Base-by-base conservation (phyloP, 2,329 filamentous ascomycete species). In the Graphilbum sp. region DNA sequence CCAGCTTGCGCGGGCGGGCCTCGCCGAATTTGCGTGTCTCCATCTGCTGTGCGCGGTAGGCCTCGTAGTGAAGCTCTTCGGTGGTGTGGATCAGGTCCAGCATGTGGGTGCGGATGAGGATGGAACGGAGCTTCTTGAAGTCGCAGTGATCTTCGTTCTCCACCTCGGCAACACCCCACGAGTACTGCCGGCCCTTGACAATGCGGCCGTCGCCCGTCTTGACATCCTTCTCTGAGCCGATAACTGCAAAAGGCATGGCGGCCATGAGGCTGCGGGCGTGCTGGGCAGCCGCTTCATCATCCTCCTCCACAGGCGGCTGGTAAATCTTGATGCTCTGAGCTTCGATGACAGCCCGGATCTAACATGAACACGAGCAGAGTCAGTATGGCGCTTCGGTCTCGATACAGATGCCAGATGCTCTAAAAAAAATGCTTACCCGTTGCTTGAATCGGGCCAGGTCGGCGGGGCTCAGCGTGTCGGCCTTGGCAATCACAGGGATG, bases 131-230 rank as follows among this genome's bases (percentile, higher is more conserved):
- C 72, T 98, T 98, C 81, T 98, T 98, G 73, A 98, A 98, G 64
- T 98, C 90, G 66, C 90, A 98, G 72, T 98, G 90, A 58, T 98
- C 90, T 66, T 98, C 90, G 58, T 98, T 98, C 73, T 98, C 90
- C 37, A 98, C 90, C 63, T 98, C 90, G 45, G 90, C 90, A 52
- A 98, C 90, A 71, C 90, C 90, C 90, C 90, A 98, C 40, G 86
- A 85, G 66, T 98, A 98, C 63, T 98, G 92, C 46, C 90, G 86
- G 49, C 90, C 90, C 75, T 98, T 98, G 60, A 96, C 87, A 48
- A 94, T 92, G 59, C 88, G 88, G 53, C 85, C 86, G 54, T 98
- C 90, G 52, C 77, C 72, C 39, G 87, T 94, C 75, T 93, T 93
- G 51, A 98, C 90, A 53, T 98, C 92, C 71, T 95, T 96, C 73